Evolutionary conservation across 768 basidiomycete genomes (phyloP).

Genomic region (Chiua virens): DNA sequence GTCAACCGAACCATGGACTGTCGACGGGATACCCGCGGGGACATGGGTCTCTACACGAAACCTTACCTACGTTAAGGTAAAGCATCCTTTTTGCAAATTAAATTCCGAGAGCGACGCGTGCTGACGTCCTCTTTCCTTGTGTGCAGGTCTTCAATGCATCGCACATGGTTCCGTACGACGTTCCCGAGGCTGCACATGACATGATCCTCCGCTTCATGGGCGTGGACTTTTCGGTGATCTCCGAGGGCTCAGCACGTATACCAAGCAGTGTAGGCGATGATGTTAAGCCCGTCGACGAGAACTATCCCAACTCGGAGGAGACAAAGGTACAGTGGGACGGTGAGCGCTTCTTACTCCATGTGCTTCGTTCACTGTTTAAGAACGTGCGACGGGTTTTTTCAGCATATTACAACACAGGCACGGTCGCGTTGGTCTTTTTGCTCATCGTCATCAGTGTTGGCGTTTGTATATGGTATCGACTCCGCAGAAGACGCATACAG

Average conservation of each 20-base stretch:
- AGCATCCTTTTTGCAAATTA: background rate
- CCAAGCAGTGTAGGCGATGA: constrained; percentile 77
- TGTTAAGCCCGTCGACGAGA: constrained; percentile 56
- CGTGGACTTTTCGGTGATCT: constrained; percentile 79
- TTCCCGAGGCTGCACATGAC: constrained; percentile 87
- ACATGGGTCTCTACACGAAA: constrained; percentile 91
- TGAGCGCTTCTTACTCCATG: constrained; percentile 30
- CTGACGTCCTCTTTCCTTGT: background rate
- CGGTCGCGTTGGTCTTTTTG: constrained; percentile 79
- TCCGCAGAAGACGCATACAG: constrained; percentile 27
- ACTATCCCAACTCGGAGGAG: constrained; percentile 50
- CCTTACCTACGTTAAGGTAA: constrained; percentile 88
- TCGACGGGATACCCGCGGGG: constrained; percentile 76
- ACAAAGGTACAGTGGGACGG: constrained; percentile 92
- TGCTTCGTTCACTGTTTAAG: background rate
- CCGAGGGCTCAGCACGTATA: constrained; percentile 78
- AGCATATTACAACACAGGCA: constrained; percentile 97
- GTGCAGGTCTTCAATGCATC: constrained; percentile 85
- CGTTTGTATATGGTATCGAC: constrained; percentile 77
- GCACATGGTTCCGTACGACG: constrained; percentile 92
- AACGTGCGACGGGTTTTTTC: background rate
- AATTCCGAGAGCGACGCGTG: too few species aligned
- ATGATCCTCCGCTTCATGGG: constrained; percentile 99
- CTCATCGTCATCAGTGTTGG: constrained; percentile 69
- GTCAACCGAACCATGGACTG: constrained; percentile 70